Base-by-base conservation (phyloP, 257 asterid genomes). In the Linaria vulgaris region DNA sequence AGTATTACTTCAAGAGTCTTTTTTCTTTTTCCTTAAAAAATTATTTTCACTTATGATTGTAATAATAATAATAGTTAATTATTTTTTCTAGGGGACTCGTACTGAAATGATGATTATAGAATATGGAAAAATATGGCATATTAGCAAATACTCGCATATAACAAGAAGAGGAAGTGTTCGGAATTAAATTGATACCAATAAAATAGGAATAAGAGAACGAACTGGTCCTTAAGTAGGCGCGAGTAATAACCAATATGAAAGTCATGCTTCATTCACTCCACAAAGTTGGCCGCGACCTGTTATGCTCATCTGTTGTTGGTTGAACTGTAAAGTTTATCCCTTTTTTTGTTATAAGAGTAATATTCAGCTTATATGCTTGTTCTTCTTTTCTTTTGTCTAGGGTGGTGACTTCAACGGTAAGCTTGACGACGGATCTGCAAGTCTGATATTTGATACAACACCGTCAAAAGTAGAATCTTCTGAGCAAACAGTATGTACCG, bases 381-480 rank as follows among this genome's bases (percentile, higher is more conserved):
- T 77, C 55, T 55, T 57, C 16, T 49, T 16, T 43, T 63, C 45
- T 69, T 68, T 48, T 83, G 49, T 76, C 31, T 81, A 87, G 97
- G 83, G 78, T 68, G 99, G 89, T 56, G 92, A 87, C 75, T 76
- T 78, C 49, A 81, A 78, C 39, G 96, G 96, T 68, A 94, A 90
- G 82, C 90, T 90, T 76, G 99, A 94, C 65, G 97, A 94, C 73
- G 97, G 78, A 77, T 79, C 97, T 67, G 90, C 96, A 12, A 77
- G 76, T 75, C 82, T 90, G 72, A 81, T 94, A 56, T 85, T 85
- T 68, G 99, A 94, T 82, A 71, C 87, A 55, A 74, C 95, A 20
- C 97, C 99, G 56, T 94, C 99, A 63, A 94, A 90, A 90, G 97
- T 90, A 49, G 91, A 76, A 66, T 90, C 95, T 67, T 78, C 88